Base-by-base conservation (phyloP, 2,329 filamentous ascomycete genomes). In the Penicillium sp. region DNA sequence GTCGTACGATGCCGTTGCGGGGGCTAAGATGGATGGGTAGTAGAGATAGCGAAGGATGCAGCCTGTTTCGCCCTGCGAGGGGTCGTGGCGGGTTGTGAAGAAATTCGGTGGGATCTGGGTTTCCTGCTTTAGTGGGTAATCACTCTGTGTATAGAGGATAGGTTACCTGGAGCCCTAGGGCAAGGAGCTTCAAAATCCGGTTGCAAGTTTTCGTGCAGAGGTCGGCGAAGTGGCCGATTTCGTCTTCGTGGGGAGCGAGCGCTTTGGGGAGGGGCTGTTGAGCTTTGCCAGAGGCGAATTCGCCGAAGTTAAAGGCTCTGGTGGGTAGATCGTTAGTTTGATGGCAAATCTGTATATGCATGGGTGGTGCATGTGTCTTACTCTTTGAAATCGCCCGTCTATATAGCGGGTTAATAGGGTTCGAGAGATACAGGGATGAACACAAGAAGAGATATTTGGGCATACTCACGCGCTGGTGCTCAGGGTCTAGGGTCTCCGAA, bases 331-430 rank as follows among this genome's bases (percentile, higher is more conserved):
- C 60, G 58, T 49, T 64, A 54, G 47, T 31, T 60, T 26, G 44
- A 38, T 7, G 30, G n/a, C 44, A 5, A 46, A 45, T 6, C n/a
- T 56, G 13, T 7, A 30, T 45, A 29, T 38, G 11, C 38, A 47
- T 48, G 17, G 48, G 30, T 31, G 30, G 46, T 17, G 7, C n/a
- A 5, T 49, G 5, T 49, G 23, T 5, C 46, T 71, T 78, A 93
- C 91, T 97, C 92, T 83, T 97, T 97, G 70, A 92, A 92, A 73
- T 97, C 93, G 17, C 92, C 91, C 35, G 88, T 83, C 89, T 92
- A 66, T 44, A 71, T 60, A 13, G 5, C 9, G 55, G 9, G 58
- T 61, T 64, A 65, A 53, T 46, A 21, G 30, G 21, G n/a, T 7
- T 21, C 30, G 17, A 17, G 19, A 11, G 29, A 23, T 48, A 35